Base-by-base conservation (phyloP, 2,329 filamentous ascomycete species). In the Trichoderma koningii region DNA sequence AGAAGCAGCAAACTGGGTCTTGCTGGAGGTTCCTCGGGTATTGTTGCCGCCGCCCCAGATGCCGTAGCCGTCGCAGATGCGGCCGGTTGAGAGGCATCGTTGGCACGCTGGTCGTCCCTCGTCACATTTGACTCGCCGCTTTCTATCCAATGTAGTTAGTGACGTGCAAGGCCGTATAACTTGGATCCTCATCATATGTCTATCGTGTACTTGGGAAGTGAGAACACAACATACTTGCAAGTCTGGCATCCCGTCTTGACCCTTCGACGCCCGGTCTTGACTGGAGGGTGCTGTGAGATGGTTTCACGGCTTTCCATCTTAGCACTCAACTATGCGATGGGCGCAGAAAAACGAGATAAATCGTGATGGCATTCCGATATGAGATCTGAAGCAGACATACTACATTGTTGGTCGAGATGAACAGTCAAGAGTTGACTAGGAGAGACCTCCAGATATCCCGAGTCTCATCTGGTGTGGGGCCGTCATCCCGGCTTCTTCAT, bases 1-100 rank as follows among this genome's bases (percentile, higher is more conserved):
- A 21, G 59, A 34, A 47, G 21, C 14, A 28, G 17, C 30, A 34
- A 10, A 55, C 21, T n/a, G n/a, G 19, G n/a, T 19, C 41, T 44
- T 19, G n/a, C 47, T 44, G n/a, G 55, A 41, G 17, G 50, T 63
- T 15, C 65, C 66, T 19, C 60, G 45, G 15, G n/a, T 55, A 57
- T 57, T 66, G 7, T 53, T 61, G 30, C 64, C 64, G 26, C 63
- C 63, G 30, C 64, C 64, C 66, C 66, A 68, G 21, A 80, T 71
- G 0, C 77, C 79, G 66, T 80, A 81, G 15, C 79, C 78, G 57
- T 80, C 76, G 72, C 73, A 68, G n/a, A 60, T 23, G 10, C 66
- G 66, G 42, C 66, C 66, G 17, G 66, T 68, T 10, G 61, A 65
- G 34, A 65, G 30, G 23, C 66, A 68, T 48, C 65, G 50, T 7